Base-by-base conservation (phyloP, 1,284 basidiomycete species). In the Trichosporon asahii region DNA sequence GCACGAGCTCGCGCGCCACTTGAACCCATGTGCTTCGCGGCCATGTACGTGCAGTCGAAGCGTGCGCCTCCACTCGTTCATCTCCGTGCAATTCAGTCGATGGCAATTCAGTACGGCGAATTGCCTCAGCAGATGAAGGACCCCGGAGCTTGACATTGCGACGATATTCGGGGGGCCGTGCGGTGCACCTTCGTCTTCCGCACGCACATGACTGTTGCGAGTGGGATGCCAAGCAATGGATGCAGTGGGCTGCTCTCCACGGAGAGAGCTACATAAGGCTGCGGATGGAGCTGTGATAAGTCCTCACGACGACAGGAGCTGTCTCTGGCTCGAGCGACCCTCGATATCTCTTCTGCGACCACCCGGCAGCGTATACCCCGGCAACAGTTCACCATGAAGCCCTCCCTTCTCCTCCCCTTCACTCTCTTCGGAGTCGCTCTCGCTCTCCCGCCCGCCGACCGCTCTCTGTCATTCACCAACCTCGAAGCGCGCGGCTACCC, bases 401-500 rank as follows among this genome's bases (percentile, higher is more conserved):
- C 33, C 57, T 29, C 27, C 15, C 27, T 60, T 15, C 27, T 31
- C 29, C 14, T n/a, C 3, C 57, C 27, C 29, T 1, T 33, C 27
- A 31, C 23, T 5, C 29, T 60, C 57, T 31, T 29, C 57, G 27
- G 27, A 11, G 29, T 12, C 27, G 57, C 57, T 4, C 7, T 31
- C 15, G 57, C 57, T 2, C 46, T 53, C 1, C 46, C 46, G 1
- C 46, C 46, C 8, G 46, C 57, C 57, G 57, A 60, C 57, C 27
- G 57, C 27, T 29, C 57, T 27, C 57, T 53, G 21, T 53, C 46
- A n/a, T 53, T 53, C 6, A 53, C 46, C 21, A 23, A 60, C 57
- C 57, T 60, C 29, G 57, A 60, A 14, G 27, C 57, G 14, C 57
- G 57, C 57, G 57, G 57, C 29, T 60, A 60, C 9, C 57, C 57